These are phyloP conservation scores for Annona squamosa DNA, from an alignment of 164 flowering plant species.

Conservation along the genomic window DNA sequence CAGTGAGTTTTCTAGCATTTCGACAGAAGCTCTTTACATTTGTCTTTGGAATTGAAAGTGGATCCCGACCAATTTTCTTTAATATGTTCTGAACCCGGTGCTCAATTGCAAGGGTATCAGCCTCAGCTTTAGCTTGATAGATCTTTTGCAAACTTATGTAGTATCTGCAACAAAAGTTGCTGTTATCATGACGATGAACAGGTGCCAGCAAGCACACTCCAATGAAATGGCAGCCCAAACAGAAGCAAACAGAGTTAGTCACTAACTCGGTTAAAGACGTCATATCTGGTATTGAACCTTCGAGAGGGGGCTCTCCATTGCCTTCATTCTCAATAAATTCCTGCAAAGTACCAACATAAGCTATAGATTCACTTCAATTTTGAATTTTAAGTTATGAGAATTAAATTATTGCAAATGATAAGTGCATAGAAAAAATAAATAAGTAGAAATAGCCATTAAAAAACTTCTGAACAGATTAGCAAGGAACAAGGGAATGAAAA, in stretches of 20 bases:
- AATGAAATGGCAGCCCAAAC: neutral
- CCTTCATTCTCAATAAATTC: constrained; percentile 92
- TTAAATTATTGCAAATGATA: neutral
- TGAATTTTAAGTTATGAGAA: neutral
- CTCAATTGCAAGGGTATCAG: constrained; percentile 69
- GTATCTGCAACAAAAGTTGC: constrained; percentile 42
- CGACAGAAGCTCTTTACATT: constrained; percentile 71
- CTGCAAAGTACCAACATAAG: constrained; percentile 27
- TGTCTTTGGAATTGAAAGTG: constrained; percentile 55
- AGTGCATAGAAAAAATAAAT: neutral
- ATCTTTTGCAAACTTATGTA: constrained; percentile 85
- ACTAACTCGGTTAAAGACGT: constrained; percentile 97
- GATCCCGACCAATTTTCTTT: constrained; percentile 78
- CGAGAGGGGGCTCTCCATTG: constrained; percentile 87
- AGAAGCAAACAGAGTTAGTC: constrained; percentile 3
- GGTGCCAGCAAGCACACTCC: neutral
- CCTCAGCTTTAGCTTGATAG: constrained; percentile 94
- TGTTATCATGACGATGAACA: constrained; percentile 6
- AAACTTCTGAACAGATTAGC: neutral
- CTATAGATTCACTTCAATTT: neutral
- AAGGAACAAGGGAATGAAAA: neutral
- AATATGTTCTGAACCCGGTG: constrained; percentile 53
- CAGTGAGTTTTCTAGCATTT: constrained; percentile 85
- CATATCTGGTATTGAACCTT: constrained; percentile 98
- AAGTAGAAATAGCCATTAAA: neutral